These are phyloP conservation scores for Alternaria novae-zelandiae DNA, from an alignment of 2,329 filamentous ascomycete genomes.

Conservation along the genomic window DNA sequence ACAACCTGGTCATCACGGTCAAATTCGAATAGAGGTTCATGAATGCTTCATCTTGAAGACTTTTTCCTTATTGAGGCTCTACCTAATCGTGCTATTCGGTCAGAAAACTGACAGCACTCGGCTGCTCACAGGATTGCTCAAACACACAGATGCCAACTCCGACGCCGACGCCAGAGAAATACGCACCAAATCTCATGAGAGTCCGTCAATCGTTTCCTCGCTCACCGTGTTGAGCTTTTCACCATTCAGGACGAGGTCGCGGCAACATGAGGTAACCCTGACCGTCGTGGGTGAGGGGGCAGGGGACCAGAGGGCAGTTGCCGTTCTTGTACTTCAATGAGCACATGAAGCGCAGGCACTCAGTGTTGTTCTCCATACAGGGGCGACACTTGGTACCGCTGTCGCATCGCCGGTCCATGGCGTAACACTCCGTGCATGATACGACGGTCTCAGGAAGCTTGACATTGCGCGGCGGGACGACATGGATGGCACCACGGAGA, in stretches of 20 bases:
- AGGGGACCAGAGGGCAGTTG: constrained; percentile 28
- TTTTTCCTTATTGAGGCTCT: neutral
- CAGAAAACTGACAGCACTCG: neutral
- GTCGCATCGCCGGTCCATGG: constrained; percentile 34
- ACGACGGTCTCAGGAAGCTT: constrained; percentile 31
- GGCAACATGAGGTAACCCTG: constrained; percentile 24
- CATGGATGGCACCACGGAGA: constrained; percentile 35
- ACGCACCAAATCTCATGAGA: neutral
- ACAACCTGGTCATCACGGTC: neutral
- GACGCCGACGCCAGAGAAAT: neutral
- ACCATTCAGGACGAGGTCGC: constrained; percentile 26
- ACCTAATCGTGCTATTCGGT: neutral
- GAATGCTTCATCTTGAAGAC: neutral
- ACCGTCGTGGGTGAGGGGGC: constrained; percentile 28
- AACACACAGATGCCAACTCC: neutral
- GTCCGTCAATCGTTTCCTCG: neutral
- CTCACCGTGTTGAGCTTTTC: neutral
- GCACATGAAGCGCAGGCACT: constrained; percentile 40
- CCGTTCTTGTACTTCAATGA: constrained; percentile 31
- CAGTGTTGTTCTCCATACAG: constrained; percentile 25
- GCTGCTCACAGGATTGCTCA: neutral
- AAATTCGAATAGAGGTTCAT: neutral
- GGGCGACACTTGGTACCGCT: constrained; percentile 24
- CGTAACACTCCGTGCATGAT: constrained; percentile 39
- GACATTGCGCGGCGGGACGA: constrained; percentile 26